Conservation (phyloP, 345 rosid genomes). For the Eucalyptus curtisii region DNA sequence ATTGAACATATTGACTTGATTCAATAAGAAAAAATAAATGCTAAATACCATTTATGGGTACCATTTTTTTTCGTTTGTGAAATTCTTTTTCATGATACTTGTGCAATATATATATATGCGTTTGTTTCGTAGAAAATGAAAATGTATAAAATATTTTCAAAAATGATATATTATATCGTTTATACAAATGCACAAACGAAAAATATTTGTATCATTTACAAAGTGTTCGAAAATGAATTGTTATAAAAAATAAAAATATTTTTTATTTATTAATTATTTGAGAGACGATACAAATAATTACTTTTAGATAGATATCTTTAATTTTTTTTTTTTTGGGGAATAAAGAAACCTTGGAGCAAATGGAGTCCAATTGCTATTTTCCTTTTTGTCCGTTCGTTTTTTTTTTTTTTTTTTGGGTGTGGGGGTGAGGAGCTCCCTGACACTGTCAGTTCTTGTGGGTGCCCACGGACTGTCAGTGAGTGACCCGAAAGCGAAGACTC, state of each 20-base stretch:
- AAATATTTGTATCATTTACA: not conserved
- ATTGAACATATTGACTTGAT: not conserved
- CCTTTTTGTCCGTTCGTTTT: too few relatives aligned
- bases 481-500: not conserved
- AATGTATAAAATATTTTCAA: not conserved
- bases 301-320: too few relatives aligned
- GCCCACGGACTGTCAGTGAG: not conserved
- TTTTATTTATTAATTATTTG: not conserved
- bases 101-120: rapidly evolving
- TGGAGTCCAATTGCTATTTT: not conserved
- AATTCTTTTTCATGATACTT: not conserved
- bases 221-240: not conserved
- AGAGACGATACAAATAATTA: not conserved
- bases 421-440: not conserved
- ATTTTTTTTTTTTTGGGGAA: too few relatives aligned
- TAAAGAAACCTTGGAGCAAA: not conserved
- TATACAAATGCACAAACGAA: rapidly evolving
- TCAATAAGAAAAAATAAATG: not conserved
- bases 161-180: rapidly evolving
- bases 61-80: too few relatives aligned
- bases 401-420: too few relatives aligned
- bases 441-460: not conserved
- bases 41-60: not conserved
- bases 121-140: not conserved
- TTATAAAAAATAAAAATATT: too few relatives aligned